Evolutionary conservation across 768 basidiomycete species (phyloP), one percentile per base, ranked within the genome.

Genomic region (Podaxis mareebaensis): DNA sequence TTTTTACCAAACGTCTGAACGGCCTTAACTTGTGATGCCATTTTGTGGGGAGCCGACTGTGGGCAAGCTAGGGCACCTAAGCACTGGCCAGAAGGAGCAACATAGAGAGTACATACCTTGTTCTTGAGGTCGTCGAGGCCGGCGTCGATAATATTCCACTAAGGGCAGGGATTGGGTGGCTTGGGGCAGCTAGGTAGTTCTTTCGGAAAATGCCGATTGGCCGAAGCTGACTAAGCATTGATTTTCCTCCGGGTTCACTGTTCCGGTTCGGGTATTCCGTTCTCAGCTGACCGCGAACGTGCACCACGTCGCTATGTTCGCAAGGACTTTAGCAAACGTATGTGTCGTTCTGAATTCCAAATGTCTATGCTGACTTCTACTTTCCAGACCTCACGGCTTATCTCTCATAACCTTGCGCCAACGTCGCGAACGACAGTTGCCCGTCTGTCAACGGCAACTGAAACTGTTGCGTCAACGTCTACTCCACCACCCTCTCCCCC

Each of bases 1-100:
- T 99, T 99, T 93, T 99, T 99, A 80, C 96, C 96, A 81, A 99
- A 99, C 67, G 94, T 96, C 77, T 98, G 96, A 70, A 99, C 96
- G 82, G 96, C 94, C 82, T 93, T 93, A 68, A 79, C 77, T 74
- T 90, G 84, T 70, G 88, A 78, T 68, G 76, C 85, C 91, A 92
- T 93, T 78, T 80, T 86, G 68, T 69, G 66, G 70, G 72, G 68
- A 69, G 68, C 72, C 68, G 70, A 68, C 64, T 65, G 61, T 60
- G 63, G 67, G 69, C 67, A 67, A 69, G 69, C 70, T 64, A 69
- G 63, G 22, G 42, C 52, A 66, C 67, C 68, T 74, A 63, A 63
- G 55, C 30, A 52, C 11, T 24, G 38, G 30, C 40, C 22, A 15
- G 40, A 46, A 57, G 46, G 63, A 53, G 42, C 20, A 65, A 60